These are phyloP conservation scores for Annulohypoxylon nitens DNA, from an alignment of 495 filamentous ascomycete genomes.

Conservation along the genomic window DNA sequence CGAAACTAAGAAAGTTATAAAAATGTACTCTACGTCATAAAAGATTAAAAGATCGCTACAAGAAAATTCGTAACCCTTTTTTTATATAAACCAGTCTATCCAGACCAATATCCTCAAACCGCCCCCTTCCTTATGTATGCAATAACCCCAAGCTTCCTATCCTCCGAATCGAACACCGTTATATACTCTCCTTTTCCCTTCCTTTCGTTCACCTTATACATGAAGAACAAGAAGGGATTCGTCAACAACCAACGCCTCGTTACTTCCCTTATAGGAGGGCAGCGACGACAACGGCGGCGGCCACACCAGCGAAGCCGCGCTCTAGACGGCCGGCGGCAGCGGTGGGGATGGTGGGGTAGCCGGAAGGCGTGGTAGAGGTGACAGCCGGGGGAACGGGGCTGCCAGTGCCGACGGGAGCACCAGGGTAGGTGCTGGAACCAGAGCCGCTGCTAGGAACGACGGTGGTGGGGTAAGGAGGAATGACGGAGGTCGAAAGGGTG, in stretches of 20 bases:
- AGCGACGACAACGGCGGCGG: constrained; percentile 34
- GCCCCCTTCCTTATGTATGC: not conserved
- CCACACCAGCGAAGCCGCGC: constrained; percentile 26
- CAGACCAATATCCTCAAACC: not conserved
- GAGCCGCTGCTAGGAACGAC: not conserved
- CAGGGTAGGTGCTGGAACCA: constrained; percentile 17
- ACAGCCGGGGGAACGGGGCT: constrained; percentile 16
- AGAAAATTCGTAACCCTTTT: constrained; percentile 17
- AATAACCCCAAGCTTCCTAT: not conserved
- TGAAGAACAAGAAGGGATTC: constrained; percentile 3
- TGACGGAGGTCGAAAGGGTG: constrained; percentile 30
- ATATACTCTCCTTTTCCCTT: not conserved
- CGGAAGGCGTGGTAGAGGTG: constrained; percentile 8
- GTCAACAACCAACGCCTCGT: constrained; percentile 5
- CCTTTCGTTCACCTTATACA: not conserved
- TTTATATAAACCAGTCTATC: constrained; percentile 6
- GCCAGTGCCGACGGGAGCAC: constrained; percentile 23
- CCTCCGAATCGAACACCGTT: constrained; percentile 1
- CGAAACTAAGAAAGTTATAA: not conserved
- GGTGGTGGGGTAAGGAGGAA: constrained; percentile 36
- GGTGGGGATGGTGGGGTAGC: constrained; percentile 32
- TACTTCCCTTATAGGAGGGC: constrained; percentile 33
- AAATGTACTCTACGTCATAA: constrained; percentile 1
- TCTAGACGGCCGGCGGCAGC: constrained; percentile 42
- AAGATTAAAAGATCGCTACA: constrained; percentile 3